Base-by-base conservation (phyloP, 257 asterid genomes). In the Datura wrightii region DNA sequence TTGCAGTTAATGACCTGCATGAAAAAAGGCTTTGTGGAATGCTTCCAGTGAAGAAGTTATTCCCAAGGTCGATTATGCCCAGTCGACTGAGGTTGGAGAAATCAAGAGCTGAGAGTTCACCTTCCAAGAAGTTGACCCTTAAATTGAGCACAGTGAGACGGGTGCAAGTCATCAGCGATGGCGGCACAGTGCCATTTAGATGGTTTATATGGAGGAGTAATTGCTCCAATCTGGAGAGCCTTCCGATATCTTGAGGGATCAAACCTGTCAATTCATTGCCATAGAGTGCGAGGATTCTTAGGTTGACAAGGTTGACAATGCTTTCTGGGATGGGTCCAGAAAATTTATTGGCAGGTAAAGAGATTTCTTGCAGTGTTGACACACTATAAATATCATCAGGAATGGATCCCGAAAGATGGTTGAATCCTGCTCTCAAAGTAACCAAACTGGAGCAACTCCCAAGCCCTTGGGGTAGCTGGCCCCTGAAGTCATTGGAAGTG, bases 171-270 rank as follows among this genome's bases (percentile, higher is more conserved):
- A 91, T 85, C 74, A 96, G 93, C 4, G 99, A 94, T 15, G 87
- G 65, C 1, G 99, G 98, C 72, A 94, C 91, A 10, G 93, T 89
- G 83, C 98, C 99, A 79, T 34, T 86, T 70, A 96, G 86, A n/a
- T 70, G 60, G 92, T 96, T 96, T 80, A 94, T 92, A 54, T 96
- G 97, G 71, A 96, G 95, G 89, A 85, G 93, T 84, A 96, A 62
- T 86, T 86, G 86, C 86, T 92, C 97, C 91, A 96, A 89, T 82
- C 83, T 88, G 48, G 84, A 86, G 34, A 94, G 96, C 86, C 37
- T 87, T 79, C 99, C 99, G 0, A 96, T 92, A 63, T 86, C 92
- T 50, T 70, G 87, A 19, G 99, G 98, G 82, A 96, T 94, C 76
- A 0, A 50, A 34, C 98, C 98, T 1, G 92, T 90, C 83, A 96